These are phyloP conservation scores for Mucor ambiguus DNA, from an alignment of 371 early-diverging fungal species.

Conservation along the genomic window DNA sequence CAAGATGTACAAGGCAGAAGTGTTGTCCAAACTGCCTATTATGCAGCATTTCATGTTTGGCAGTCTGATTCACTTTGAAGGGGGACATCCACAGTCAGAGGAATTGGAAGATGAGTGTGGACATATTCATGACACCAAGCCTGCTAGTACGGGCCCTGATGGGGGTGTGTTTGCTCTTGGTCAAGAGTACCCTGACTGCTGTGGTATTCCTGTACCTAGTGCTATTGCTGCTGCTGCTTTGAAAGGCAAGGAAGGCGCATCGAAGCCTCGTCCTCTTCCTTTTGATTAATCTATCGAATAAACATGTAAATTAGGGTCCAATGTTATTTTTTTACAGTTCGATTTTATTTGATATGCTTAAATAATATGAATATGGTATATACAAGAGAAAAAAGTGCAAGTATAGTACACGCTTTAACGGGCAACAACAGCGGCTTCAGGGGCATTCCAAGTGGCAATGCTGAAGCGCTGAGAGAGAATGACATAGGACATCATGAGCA, in stretches of 20 bases:
- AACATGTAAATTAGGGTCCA: neutral
- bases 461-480: conserved; percentile 20
- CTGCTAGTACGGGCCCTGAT: neutral
- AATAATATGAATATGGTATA: neutral
- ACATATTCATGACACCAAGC: conserved; percentile 30
- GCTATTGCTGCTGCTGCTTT: conserved; percentile 84
- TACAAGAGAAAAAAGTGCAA: neutral
- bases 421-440: neutral
- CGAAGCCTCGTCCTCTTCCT: conserved; percentile 46
- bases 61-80: conserved; percentile 61
- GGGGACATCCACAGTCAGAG: conserved; percentile 42
- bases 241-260: conserved; percentile 17
- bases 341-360: no score
- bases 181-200: conserved; percentile 93
- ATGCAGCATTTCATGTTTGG: conserved; percentile 99
- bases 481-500: conserved; percentile 23
- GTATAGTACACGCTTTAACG: neutral
- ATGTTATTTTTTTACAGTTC: no score
- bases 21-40: conserved; percentile 94
- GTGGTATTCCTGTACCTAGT: conserved; percentile 93
- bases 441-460: conserved; percentile 8
- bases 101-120: conserved; percentile 54
- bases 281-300: conserved; percentile 48
- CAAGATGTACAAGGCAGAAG: conserved; percentile 98
- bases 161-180: conserved; percentile 86